Evolutionary conservation across 1,284 basidiomycete genomes (phyloP).

Genomic region (Tilletiopsis washingtonensis): DNA sequence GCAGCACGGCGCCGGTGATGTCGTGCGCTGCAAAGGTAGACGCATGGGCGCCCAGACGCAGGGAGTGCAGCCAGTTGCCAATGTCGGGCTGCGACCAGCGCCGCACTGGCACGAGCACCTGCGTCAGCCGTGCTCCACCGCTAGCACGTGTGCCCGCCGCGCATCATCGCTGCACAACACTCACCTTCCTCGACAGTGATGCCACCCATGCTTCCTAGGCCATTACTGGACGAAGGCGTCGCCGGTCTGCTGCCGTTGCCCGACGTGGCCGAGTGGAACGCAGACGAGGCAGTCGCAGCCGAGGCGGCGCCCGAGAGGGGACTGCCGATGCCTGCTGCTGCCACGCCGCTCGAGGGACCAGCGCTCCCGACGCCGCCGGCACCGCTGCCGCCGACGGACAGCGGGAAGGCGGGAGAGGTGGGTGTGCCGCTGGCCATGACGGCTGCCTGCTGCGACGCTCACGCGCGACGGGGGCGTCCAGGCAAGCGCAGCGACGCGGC

Average conservation of each 20-base stretch:
- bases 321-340: neutral
- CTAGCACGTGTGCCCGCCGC: neutral
- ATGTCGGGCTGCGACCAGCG: conserved; percentile 23
- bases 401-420: conserved; percentile 30
- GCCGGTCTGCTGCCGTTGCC: neutral
- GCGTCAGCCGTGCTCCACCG: neutral
- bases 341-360: neutral
- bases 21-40: conserved; percentile 32
- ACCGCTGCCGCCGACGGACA: conserved; percentile 5
- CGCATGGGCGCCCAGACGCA: conserved; percentile 27
- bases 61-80: conserved; percentile 25
- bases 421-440: conserved; percentile 24
- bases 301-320: neutral
- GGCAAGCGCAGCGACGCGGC: too few species aligned
- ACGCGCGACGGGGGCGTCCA: too few species aligned
- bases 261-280: neutral
- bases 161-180: neutral
- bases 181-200: conserved; percentile 7
- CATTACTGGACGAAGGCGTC: neutral
- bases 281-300: neutral
- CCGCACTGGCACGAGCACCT: conserved; percentile 5
- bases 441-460: too few species aligned
- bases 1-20: conserved; percentile 37
- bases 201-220: conserved; percentile 7
- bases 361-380: neutral